Evolutionary conservation across 192 early-diverging fungal genomes (phyloP).

Genomic region (Geranomyces michiganensis): DNA sequence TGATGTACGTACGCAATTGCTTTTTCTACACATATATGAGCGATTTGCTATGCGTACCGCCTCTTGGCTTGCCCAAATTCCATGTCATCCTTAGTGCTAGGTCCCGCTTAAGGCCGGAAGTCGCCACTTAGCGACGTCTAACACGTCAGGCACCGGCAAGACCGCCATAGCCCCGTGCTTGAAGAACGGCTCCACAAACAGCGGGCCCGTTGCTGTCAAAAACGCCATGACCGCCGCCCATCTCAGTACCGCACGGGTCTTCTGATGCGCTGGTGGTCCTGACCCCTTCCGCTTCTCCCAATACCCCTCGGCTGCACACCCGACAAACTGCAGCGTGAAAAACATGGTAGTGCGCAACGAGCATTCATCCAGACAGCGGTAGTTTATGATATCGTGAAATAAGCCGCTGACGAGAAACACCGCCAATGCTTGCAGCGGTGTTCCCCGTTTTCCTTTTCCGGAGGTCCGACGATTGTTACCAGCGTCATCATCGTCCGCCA

Average conservation of each 20-base stretch:
- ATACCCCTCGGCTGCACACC: background rate
- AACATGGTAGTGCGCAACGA: constrained; percentile 4
- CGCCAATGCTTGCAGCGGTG: background rate
- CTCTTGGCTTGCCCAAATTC: too few relatives aligned
- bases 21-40: too few relatives aligned
- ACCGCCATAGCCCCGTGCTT: constrained; percentile 2
- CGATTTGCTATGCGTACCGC: too few relatives aligned
- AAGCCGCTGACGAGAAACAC: constrained; percentile 24
- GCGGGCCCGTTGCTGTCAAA: constrained; percentile 2
- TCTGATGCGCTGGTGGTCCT: too few relatives aligned
- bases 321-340: constrained; percentile 12
- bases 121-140: too few relatives aligned
- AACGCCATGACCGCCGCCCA: constrained; percentile 8
- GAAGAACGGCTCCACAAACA: constrained; percentile 21
- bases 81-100: too few relatives aligned
- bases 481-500: background rate
- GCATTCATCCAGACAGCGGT: background rate
- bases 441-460: background rate
- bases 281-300: too few relatives aligned
- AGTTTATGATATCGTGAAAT: constrained; percentile 26
- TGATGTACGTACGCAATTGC: too few relatives aligned
- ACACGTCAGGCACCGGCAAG: background rate
- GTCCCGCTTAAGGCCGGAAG: too few relatives aligned
- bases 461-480: background rate
- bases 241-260: background rate